phyloP scores from a whole-genome alignment of 371 early-diverging fungal genomes.

The Rhizopus delemar region DNA sequence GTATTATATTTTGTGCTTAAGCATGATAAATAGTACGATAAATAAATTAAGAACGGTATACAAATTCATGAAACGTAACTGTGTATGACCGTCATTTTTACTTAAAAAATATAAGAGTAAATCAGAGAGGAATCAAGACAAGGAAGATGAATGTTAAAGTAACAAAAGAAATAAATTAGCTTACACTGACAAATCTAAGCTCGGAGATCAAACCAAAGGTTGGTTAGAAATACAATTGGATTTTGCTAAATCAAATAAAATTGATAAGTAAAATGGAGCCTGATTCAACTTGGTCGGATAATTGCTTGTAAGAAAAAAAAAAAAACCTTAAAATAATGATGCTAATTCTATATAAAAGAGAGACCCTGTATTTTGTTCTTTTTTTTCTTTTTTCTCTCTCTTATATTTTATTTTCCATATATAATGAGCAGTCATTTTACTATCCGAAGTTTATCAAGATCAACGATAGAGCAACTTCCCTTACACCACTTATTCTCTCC shows the following conservation, averaged over 20 bases:
- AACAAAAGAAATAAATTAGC: too few relatives aligned
- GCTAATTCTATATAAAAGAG: constrained; percentile 2
- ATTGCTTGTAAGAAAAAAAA: constrained; percentile 1
- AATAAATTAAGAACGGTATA: too few relatives aligned
- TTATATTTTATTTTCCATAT: constrained; percentile 8
- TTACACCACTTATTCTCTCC: constrained; percentile 45
- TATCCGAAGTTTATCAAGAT: constrained; percentile 16
- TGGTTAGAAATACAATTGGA: constrained; percentile 40
- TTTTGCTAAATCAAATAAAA: constrained; percentile 42
- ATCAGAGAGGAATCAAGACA: constrained; percentile 28
- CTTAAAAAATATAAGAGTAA: too few relatives aligned
- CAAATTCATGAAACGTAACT: too few relatives aligned
- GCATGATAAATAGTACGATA: too few relatives aligned
- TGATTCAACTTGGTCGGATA: constrained; percentile 12
- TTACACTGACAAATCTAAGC: constrained; percentile 28
- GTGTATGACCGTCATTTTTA: too few relatives aligned
- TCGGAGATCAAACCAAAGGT: constrained; percentile 24
- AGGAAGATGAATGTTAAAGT: constrained; percentile 13
- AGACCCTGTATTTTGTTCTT: constrained; percentile 2
- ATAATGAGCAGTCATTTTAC: constrained; percentile 25
- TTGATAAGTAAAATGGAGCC: constrained; percentile 36
- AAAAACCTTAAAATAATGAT: constrained; percentile 6
- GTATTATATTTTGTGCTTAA: too few relatives aligned
- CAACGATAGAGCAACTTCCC: constrained; percentile 18
- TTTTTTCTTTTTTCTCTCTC: not conserved